Evolutionary conservation across 1,284 basidiomycete species (phyloP).

Genomic region (Rhodotorula sp.): DNA sequence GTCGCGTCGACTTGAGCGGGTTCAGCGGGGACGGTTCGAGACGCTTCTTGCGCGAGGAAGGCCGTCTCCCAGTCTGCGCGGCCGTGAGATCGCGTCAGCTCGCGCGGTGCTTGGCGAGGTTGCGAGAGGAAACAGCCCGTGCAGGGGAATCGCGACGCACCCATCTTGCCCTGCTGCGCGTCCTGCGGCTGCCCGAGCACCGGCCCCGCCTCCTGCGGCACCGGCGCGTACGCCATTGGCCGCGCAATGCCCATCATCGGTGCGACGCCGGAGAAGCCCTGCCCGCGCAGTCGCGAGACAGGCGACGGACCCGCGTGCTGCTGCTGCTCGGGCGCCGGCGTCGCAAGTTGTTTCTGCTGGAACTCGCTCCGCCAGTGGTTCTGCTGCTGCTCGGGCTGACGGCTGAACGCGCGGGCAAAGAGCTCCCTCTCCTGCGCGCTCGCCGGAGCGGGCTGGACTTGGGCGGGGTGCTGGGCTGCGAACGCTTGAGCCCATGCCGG

Average conservation of each 20-base stretch:
- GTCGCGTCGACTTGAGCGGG: not conserved
- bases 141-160: not conserved
- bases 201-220: not conserved
- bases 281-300: constrained; percentile 17
- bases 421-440: constrained; percentile 19
- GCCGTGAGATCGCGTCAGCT: not conserved
- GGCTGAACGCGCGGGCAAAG: constrained; percentile 47
- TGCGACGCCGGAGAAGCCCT: constrained; percentile 9
- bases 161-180: not conserved
- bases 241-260: constrained; percentile 1
- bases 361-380: constrained; percentile 16
- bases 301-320: constrained; percentile 1
- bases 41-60: constrained; percentile 34
- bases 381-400: constrained; percentile 51
- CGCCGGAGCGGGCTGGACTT: not conserved
- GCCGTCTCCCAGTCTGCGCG: constrained; percentile 36
- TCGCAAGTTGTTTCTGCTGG: not conserved
- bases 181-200: not conserved
- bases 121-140: too few relatives aligned
- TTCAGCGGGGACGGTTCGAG: not conserved
- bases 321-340: not conserved
- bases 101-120: too few relatives aligned
- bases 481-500: constrained; percentile 20
- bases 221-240: not conserved
- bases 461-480: constrained; percentile 1